Conservation (phyloP, 129 eudicot genomes). For the Ambrosia trifida region DNA sequence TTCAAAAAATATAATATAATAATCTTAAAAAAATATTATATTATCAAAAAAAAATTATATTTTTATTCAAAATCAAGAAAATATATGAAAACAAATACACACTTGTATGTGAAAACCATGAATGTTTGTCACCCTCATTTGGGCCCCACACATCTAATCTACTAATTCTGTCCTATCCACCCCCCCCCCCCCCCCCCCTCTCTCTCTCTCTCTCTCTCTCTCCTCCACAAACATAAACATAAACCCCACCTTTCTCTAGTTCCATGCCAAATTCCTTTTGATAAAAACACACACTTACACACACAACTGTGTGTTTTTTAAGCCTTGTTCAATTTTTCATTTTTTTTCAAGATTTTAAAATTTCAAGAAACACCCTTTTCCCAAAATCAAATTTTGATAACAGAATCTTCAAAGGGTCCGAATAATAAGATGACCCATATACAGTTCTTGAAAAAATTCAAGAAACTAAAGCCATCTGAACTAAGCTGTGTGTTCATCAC, state of each 20-base stretch:
- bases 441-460: constrained; percentile 71
- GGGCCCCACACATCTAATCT: constrained; percentile 40
- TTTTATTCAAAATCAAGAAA: no score
- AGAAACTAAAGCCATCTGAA: constrained; percentile 55
- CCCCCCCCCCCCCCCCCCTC: no score
- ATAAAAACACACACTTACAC: constrained; percentile 5
- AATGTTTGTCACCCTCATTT: constrained; percentile 43
- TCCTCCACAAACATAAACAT: constrained; percentile 7
- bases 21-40: no score
- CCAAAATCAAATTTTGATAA: constrained; percentile 6
- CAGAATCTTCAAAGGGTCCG: constrained; percentile 31
- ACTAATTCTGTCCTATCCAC: constrained; percentile 41
- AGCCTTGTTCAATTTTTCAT: constrained; percentile 7
- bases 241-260: background rate
- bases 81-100: no score
- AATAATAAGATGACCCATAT: constrained; percentile 45
- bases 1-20: no score
- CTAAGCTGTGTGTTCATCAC: constrained; percentile 56
- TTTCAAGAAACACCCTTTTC: constrained; percentile 19
- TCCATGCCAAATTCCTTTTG: constrained; percentile 27
- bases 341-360: constrained; percentile 19
- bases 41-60: no score
- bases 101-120: constrained; percentile 38
- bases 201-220: constrained; percentile 11
- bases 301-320: background rate